These are phyloP conservation scores for Helicocarpus griseus DNA, from an alignment of 2,329 filamentous ascomycete species.

Conservation along the genomic window DNA sequence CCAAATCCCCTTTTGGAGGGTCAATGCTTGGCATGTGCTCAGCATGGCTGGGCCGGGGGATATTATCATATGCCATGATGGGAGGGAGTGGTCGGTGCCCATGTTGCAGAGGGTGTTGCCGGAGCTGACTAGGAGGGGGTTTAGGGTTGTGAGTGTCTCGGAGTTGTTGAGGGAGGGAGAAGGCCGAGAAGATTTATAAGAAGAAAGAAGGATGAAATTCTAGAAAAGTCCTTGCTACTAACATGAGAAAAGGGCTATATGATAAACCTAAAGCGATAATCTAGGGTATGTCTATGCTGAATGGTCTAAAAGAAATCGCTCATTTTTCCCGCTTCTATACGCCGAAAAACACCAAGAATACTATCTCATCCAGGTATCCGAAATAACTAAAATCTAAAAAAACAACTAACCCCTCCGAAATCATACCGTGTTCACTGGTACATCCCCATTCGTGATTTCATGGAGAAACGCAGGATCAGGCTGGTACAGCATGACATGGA, in stretches of 20 bases:
- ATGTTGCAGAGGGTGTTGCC: constrained; percentile 68
- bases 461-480: constrained; percentile 61
- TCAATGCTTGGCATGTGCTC: constrained; percentile 71
- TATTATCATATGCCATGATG: constrained; percentile 79
- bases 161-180: constrained; percentile 45
- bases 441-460: constrained; percentile 63
- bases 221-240: too few species aligned
- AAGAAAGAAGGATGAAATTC: too few species aligned
- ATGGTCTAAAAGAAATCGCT: too few species aligned
- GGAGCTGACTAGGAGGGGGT: constrained; percentile 60
- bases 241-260: too few species aligned
- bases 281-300: too few species aligned
- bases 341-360: too few species aligned
- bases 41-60: constrained; percentile 68
- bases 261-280: too few species aligned
- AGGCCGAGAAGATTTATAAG: too few species aligned
- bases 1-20: constrained; percentile 58
- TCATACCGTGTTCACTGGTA: constrained; percentile 41
- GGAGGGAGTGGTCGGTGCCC: constrained; percentile 69
- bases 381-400: background rate
- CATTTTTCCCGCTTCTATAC: too few species aligned
- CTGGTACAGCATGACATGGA: constrained; percentile 56
- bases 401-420: too few species aligned
- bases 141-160: constrained; percentile 60
- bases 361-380: background rate